Evolutionary conservation across 2,329 filamentous ascomycete species (phyloP).

Genomic region (Aspergillus sp.): DNA sequence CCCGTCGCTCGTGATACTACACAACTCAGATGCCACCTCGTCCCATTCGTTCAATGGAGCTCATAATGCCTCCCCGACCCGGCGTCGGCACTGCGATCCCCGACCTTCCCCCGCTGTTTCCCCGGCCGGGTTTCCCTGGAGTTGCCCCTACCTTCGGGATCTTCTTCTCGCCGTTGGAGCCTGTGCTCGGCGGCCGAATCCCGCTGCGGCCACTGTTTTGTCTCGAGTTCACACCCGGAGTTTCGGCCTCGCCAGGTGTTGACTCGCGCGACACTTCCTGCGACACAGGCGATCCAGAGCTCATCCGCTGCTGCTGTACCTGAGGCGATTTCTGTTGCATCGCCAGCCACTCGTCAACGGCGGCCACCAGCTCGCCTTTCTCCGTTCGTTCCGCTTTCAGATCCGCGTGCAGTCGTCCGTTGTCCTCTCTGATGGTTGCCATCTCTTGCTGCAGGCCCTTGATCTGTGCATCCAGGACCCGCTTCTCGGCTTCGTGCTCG

Average conservation of each 20-base stretch:
- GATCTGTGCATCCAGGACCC: constrained; percentile 62
- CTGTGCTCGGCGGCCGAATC: constrained; percentile 21
- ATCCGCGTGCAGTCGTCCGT: constrained; percentile 53
- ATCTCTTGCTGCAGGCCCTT: constrained; percentile 67
- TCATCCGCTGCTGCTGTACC: constrained; percentile 1
- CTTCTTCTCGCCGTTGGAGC: constrained; percentile 17
- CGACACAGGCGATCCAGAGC: not conserved
- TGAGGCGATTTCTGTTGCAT: constrained; percentile 23
- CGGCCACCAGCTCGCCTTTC: constrained; percentile 40
- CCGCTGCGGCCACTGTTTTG: constrained; percentile 20
- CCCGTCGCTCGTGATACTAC: constrained; percentile 1
- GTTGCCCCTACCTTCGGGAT: constrained; percentile 24
- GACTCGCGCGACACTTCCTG: constrained; percentile 7
- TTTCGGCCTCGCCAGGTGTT: constrained; percentile 3
- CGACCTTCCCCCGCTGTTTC: constrained; percentile 29
- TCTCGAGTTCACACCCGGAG: constrained; percentile 13
- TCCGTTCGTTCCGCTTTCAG: constrained; percentile 43
- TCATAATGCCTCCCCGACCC: constrained; percentile 65
- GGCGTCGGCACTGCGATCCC: constrained; percentile 29
- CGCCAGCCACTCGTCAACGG: constrained; percentile 37
- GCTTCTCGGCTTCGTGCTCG: constrained; percentile 56
- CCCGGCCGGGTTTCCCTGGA: constrained; percentile 18
- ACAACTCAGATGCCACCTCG: constrained; percentile 28
- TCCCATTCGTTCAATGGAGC: constrained; percentile 81
- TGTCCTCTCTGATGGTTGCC: constrained; percentile 59